Evolutionary conservation across 2,329 filamentous ascomycete genomes (phyloP).

Genomic region (Cryphonectria carpinicola): DNA sequence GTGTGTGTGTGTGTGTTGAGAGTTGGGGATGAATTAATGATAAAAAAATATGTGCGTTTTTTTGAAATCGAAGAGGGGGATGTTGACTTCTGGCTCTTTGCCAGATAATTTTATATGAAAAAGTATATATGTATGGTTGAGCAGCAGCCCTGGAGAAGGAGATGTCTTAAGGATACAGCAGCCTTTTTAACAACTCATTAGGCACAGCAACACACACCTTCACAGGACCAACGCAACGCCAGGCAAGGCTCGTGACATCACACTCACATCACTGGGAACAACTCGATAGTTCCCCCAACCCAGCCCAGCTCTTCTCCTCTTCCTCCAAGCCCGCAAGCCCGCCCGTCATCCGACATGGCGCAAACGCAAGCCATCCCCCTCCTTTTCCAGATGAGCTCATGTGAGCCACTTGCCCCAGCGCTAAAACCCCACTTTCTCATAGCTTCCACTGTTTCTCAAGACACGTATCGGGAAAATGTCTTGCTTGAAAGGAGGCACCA

Average conservation of each 20-base stretch:
- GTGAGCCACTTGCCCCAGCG: constrained; percentile 14
- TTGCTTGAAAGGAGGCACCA: not conserved
- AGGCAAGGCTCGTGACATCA: not conserved
- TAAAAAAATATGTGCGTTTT: too few relatives aligned
- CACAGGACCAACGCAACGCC: not conserved
- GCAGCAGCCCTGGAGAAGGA: not conserved
- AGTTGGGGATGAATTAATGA: too few relatives aligned
- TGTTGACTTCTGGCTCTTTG: not conserved
- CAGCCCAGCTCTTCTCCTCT: not conserved
- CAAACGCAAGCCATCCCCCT: too few relatives aligned
- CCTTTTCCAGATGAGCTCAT: constrained; percentile 11
- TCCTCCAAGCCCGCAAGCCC: not conserved
- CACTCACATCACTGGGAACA: not conserved
- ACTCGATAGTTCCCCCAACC: not conserved
- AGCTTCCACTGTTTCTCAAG: not conserved
- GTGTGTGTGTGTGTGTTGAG: not conserved
- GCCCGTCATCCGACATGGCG: too few relatives aligned
- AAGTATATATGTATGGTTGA: not conserved
- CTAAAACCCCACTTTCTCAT: not conserved
- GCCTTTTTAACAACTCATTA: not conserved
- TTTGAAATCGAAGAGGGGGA: too few relatives aligned
- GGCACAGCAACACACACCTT: too few relatives aligned
- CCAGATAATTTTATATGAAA: not conserved
- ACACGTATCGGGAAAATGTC: not conserved
- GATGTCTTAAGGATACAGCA: not conserved